A percentile compares a stretch with the other conserved stretches of the same genome.
Evolutionary conservation across 179 eudicot genomes (phyloP).

Genomic region (Pouteria campechiana): DNA sequence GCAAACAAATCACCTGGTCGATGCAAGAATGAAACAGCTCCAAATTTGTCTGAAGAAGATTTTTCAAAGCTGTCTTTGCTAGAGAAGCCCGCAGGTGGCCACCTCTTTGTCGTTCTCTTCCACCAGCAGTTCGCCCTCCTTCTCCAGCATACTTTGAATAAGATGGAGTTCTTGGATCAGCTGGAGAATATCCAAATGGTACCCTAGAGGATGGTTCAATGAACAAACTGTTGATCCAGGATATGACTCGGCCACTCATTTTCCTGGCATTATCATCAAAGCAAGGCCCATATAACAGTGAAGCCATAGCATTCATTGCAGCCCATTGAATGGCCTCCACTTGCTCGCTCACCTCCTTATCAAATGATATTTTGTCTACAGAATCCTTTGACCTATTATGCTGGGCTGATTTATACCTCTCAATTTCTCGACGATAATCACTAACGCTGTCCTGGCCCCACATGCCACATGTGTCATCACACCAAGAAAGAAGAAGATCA

Average conservation of each 20-base stretch:
- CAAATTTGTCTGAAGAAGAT: slow-evolving; percentile 87
- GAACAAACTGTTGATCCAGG: slow-evolving; percentile 94
- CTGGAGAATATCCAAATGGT: slow-evolving; percentile 95
- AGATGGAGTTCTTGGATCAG: slow-evolving; percentile 98
- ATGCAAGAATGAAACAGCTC: slow-evolving; percentile 98
- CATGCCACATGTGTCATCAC: slow-evolving; percentile 69
- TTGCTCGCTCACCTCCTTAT: slow-evolving; percentile 88
- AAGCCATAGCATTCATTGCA: slow-evolving; percentile 95
- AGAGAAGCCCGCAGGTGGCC: slow-evolving; percentile 83
- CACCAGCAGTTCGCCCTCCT: slow-evolving; percentile 66
- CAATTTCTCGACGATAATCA: slow-evolving; percentile 96
- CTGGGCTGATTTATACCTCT: slow-evolving; percentile 89
- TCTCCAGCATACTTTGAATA: slow-evolving; percentile 74
- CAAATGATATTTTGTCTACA: slow-evolving; percentile 83
- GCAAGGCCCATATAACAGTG: slow-evolving; percentile 93
- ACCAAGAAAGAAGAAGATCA: slow-evolving; percentile 93
- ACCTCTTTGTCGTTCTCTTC: slow-evolving; percentile 91
- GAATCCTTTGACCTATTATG: slow-evolving; percentile 94
- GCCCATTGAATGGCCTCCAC: slow-evolving; percentile 99
- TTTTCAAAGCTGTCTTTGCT: slow-evolving; percentile 91
- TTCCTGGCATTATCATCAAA: slow-evolving; percentile 97
- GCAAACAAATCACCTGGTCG: slow-evolving; percentile 60
- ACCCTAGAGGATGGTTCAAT: slow-evolving; percentile 95
- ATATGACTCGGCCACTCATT: slow-evolving; percentile 94
- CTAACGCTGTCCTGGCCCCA: slow-evolving; percentile 85